Base-by-base conservation (phyloP, 768 basidiomycete genomes). In the Lyophyllum decastes region DNA sequence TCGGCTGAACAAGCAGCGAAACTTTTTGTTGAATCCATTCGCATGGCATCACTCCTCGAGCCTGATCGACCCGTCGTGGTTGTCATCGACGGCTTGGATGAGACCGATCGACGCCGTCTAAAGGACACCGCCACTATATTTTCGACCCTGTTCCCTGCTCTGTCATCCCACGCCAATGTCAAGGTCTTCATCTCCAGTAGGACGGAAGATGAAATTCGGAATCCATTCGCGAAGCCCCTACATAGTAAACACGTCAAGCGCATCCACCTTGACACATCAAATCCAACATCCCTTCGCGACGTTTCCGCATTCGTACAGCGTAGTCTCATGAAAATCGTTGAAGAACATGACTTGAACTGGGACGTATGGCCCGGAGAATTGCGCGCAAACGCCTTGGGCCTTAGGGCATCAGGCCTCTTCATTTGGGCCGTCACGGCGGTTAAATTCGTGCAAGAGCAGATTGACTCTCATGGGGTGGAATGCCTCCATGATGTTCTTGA, bases 351-450 rank as follows among this genome's bases (percentile, higher is more conserved):
- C 14, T 10, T 62, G n/a, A 27, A 56, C 7, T 52, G 41, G 35
- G n/a, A 44, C 0, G 25, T 43, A 2, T 66, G 62, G 62, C 61
- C 61, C 6, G 62, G 64, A 7, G 40, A 60, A 10, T 43, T 66
- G 17, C 40, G 48, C 8, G 26, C 34, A 4, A 58, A 47, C 16
- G 57, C 64, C 1, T 27, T 52, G 1, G 64, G 64, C 5, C 53
- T 64, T 17, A n/a, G n/a, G 63, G 63, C 56, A 66, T 66, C 7
- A 64, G 64, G 64, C 62, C 62, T 4, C n/a, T n/a, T n/a, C n/a
- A n/a, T n/a, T n/a, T n/a, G n/a, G n/a, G n/a, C n/a, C n/a, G n/a
- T n/a, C n/a, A 64, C 61, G 16, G 58, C 51, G 1, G 17, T 48
- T 2, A 45, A 56, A 22, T 59, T 59, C 22, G 17, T 61, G 16